Evolutionary conservation across 2,329 filamentous ascomycete genomes (phyloP), one percentile per base, ranked within the genome.

Genomic region (Xylariaceae sp.): DNA sequence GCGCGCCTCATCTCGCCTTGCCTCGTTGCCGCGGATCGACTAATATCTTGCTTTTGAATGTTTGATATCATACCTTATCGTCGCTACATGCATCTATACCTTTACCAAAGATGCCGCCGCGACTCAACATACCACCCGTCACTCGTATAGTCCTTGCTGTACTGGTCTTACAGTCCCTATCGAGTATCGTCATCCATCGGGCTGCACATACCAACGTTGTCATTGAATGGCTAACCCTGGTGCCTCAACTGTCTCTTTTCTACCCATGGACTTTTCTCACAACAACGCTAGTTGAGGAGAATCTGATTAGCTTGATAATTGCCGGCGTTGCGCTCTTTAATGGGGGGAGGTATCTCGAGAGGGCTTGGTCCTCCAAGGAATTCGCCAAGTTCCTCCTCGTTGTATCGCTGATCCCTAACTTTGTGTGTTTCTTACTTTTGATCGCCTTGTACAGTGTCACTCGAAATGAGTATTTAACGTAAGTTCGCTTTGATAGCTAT

Each of bases 181-280:
- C 97, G 70, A 95, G 93, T 77, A 88, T 90, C 64, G 82, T 87
- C 65, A 86, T 96, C 60, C 85, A 89, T 76, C 89, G 87, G 82
- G 47, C 78, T 47, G 81, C 78, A 69, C 79, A 84, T 74, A 83
- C 78, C 68, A 80, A 82, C 71, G 87, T 89, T 64, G 85, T 91
- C 66, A 87, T 95, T 58, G 92, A 94, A 58, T 98, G 94, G 78
- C 82, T 99, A 58, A 90, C 90, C 52, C 84, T 98, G 60, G 86
- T 98, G 39, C 95, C 95, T 6, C 87, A 91, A 67, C 80, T 87
- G 53, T 94, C 92, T 56, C 79, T 96, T 57, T 83, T 91, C 69
- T 97, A 96, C 71, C 95, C 95, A 0, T 99, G 95, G 95, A 96
- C 92, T 1, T 89, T 96, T 63, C 68, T 96, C 53, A 90, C 91